These are phyloP conservation scores for Yarrowia keelungensis DNA, from an alignment of 805 yeast species.

Conservation along the genomic window DNA sequence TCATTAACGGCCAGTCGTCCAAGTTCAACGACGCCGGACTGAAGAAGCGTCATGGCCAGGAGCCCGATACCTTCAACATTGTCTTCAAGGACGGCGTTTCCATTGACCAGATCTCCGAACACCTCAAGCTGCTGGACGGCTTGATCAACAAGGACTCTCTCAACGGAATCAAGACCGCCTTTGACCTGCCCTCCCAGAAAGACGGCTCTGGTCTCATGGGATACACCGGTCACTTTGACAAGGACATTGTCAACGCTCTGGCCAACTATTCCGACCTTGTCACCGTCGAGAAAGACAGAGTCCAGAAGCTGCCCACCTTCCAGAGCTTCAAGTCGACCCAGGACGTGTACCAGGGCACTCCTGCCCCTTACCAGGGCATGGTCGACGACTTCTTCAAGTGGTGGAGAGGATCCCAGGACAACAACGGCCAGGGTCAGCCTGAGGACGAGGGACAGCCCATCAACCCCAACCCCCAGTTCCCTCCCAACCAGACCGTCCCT, in stretches of 20 bases:
- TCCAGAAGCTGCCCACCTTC: conserved; percentile 18
- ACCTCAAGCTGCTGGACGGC: conserved; percentile 36
- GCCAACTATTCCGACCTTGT: conserved; percentile 10
- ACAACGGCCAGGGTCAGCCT: not conserved
- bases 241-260: not conserved
- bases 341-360: not conserved
- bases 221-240: conserved; percentile 27
- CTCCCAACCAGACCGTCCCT: not conserved
- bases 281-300: conserved; percentile 6
- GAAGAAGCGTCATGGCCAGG: conserved; percentile 21
- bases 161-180: conserved; percentile 31
- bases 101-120: conserved; percentile 16
- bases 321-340: conserved; percentile 2
- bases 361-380: not conserved
- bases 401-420: not conserved
- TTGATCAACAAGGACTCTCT: conserved; percentile 22
- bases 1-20: conserved; percentile 3
- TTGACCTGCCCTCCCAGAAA: conserved; percentile 28
- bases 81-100: conserved; percentile 32
- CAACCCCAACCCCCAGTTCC: not conserved
- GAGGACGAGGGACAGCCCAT: not conserved
- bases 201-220: conserved; percentile 35
- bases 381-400: conserved; percentile 13
- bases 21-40: conserved; percentile 14
- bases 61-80: conserved; percentile 27